A percentile compares a stretch with the other conserved stretches of the same genome.
phyloP scores from a whole-genome alignment of 106 monocot species.

The Amphibolis antarctica region DNA sequence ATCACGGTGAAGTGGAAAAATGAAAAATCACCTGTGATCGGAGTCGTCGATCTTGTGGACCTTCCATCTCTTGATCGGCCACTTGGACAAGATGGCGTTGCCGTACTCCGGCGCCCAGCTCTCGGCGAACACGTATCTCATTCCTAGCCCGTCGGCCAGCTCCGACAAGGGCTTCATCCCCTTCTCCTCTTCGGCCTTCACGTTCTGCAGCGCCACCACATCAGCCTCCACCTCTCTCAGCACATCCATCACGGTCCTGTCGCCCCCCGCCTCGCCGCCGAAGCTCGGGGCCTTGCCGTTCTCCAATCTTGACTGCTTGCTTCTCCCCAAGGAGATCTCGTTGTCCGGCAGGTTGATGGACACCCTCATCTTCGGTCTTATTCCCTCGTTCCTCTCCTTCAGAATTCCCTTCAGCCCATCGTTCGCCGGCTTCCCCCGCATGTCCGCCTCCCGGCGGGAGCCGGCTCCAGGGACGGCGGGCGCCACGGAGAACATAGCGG shows the following conservation, averaged over 20 bases:
- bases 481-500: conserved; percentile 82
- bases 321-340: conserved; percentile 36
- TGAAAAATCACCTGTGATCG: conserved; percentile 43
- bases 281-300: conserved; percentile 8
- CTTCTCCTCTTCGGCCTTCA: conserved; percentile 86
- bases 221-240: conserved; percentile 72
- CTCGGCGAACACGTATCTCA: conserved; percentile 74
- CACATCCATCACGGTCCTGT: conserved; percentile 63
- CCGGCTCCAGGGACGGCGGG: conserved; percentile 10
- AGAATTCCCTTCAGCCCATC: conserved; percentile 67
- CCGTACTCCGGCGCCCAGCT: conserved; percentile 90
- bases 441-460: conserved; percentile 5
- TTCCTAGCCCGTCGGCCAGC: conserved; percentile 62
- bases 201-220: conserved; percentile 75
- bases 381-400: conserved; percentile 38
- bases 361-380: conserved; percentile 51
- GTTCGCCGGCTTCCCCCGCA: conserved; percentile 26
- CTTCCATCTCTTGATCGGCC: conserved; percentile 63
- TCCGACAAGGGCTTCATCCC: conserved; percentile 83
- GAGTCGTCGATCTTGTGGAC: conserved; percentile 66
- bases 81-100: conserved; percentile 74
- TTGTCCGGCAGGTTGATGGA: conserved; percentile 86
- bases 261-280: not conserved
- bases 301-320: not conserved
- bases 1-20: too few relatives aligned